A percentile compares a stretch with the other conserved stretches of the same genome.
Evolutionary conservation across 2,329 filamentous ascomycete species (phyloP).

Genomic region (Pseudocercospora crystallina): DNA sequence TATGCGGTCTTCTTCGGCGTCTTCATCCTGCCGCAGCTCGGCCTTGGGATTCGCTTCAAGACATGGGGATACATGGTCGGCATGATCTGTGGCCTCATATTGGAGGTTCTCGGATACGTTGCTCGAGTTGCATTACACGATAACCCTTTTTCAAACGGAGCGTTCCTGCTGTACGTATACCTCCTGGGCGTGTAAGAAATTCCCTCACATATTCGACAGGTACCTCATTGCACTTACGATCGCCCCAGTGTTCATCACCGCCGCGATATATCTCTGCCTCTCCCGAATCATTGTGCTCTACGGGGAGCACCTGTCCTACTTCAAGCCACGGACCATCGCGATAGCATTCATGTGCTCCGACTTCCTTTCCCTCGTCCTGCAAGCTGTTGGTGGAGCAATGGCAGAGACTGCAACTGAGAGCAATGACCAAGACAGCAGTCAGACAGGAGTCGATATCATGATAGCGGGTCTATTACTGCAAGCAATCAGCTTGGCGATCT

Average conservation of each 20-base stretch:
- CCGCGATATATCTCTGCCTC: conserved; percentile 57
- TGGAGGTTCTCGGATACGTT: conserved; percentile 57
- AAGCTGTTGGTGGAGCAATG: conserved; percentile 58
- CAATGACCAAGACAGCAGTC: conserved; percentile 36
- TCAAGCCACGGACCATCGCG: conserved; percentile 41
- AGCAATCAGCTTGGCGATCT: conserved; percentile 52
- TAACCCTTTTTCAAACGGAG: conserved; percentile 51
- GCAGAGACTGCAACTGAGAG: conserved; percentile 51
- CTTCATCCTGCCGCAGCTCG: conserved; percentile 49
- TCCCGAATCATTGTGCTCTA: conserved; percentile 59
- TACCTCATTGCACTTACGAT: conserved; percentile 60
- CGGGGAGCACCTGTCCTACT: conserved; percentile 38
- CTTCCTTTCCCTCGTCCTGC: conserved; percentile 55
- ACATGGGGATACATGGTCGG: conserved; percentile 59
- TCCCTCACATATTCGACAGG: conserved; percentile 29
- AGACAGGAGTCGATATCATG: conserved; percentile 55
- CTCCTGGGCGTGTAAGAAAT: background rate
- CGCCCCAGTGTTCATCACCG: conserved; percentile 57
- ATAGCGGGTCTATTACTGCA: conserved; percentile 59
- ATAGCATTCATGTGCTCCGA: conserved; percentile 60
- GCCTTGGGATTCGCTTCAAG: conserved; percentile 50
- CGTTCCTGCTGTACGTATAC: conserved; percentile 51
- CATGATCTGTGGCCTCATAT: conserved; percentile 47
- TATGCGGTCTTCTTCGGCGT: conserved; percentile 54
- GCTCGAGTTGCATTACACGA: conserved; percentile 55